phyloP scores from a whole-genome alignment of 257 asterid species.

The Solanum verrucosum region DNA sequence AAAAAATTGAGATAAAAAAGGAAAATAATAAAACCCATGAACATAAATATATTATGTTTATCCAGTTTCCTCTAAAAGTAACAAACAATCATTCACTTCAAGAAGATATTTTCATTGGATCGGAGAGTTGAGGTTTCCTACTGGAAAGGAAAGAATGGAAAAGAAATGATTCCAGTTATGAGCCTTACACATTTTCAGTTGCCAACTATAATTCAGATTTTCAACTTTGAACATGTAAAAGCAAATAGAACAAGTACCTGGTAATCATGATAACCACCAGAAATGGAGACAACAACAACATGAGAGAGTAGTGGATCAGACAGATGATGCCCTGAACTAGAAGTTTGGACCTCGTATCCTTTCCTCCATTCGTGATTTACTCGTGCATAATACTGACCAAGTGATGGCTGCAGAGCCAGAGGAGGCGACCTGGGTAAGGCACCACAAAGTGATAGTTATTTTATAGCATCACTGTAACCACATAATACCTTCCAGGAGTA shows the following conservation, averaged over 20 bases:
- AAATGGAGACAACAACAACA: slow-evolving; percentile 69
- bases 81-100: not conserved
- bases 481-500: slow-evolving; percentile 3
- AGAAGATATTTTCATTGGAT: not conserved
- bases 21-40: not conserved
- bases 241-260: slow-evolving; percentile 48
- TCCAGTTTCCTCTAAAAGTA: not conserved
- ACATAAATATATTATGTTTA: not conserved
- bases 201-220: not conserved
- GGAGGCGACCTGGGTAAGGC: slow-evolving; percentile 76
- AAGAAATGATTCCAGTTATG: not conserved
- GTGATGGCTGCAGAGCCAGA: slow-evolving; percentile 83
- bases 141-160: not conserved
- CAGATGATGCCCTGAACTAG: slow-evolving; percentile 46
- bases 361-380: slow-evolving; percentile 85
- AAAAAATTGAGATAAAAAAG: not conserved
- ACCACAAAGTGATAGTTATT: not conserved
- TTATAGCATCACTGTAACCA: slow-evolving; percentile 9
- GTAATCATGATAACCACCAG: slow-evolving; percentile 96
- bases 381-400: slow-evolving; percentile 67
- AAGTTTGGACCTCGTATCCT: slow-evolving; percentile 64
- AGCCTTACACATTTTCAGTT: not conserved
- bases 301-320: slow-evolving; percentile 60
- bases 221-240: not conserved
- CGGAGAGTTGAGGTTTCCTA: not conserved